Conservation (phyloP, 192 early-diverging fungal species). For the Coemansia sp. region DNA sequence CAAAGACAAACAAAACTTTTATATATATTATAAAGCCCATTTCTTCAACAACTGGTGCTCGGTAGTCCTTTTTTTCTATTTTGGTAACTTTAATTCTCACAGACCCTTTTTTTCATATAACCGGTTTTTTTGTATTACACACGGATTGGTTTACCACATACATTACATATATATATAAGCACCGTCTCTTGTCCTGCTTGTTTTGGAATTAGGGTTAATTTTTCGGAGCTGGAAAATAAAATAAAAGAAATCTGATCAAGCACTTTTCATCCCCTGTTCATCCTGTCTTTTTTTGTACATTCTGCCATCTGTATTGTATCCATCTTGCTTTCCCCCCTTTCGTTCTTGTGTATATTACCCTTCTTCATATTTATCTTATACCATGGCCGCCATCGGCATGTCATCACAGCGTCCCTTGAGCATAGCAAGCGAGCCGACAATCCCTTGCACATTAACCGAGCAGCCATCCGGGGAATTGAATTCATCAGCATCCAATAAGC, state of each 20-base stretch:
- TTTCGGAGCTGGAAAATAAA: background rate
- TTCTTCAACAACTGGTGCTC: no score
- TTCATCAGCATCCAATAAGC: background rate
- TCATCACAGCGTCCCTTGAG: background rate
- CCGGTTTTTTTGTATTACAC: no score
- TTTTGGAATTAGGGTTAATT: background rate
- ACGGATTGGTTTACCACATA: no score
- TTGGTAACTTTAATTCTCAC: no score
- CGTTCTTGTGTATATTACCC: background rate
- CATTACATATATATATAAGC: background rate
- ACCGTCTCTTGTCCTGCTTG: background rate
- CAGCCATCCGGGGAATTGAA: background rate
- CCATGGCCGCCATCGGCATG: background rate
- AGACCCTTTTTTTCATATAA: no score
- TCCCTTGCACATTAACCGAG: background rate
- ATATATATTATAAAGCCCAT: background rate
- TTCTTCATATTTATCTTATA: background rate
- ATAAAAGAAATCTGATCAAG: background rate
- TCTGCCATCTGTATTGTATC: no score
- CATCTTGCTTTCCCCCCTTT: background rate
- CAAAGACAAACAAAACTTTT: background rate
- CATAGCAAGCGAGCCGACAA: background rate
- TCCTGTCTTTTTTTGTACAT: background rate
- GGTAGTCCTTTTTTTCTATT: no score
- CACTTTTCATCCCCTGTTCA: background rate